Evolutionary conservation across 2,329 filamentous ascomycete genomes (phyloP), one percentile per base, ranked within the genome.

Genomic region (Geosmithia morbida): DNA sequence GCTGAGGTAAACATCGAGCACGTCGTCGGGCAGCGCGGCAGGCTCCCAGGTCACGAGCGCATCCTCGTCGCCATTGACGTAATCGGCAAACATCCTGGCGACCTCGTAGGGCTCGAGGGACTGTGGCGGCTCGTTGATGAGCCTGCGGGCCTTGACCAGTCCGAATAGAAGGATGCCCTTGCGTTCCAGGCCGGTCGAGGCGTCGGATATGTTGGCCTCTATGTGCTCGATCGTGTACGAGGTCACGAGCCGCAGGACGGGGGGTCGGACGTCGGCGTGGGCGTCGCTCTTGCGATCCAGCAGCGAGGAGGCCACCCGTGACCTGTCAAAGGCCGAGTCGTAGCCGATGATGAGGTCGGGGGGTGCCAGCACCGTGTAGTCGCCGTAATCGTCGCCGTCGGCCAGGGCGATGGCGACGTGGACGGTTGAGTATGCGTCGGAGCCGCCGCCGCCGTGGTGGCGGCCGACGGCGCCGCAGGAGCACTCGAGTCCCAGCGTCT

Each of bases 211-310:
- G 16, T 68, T 62, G 45, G 71, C 59, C 48, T 71, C 69, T 41
- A 79, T 65, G 49, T 80, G 76, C 56, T 80, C 75, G 39, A 79
- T 67, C 1, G 74, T 73, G 51, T 71, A 67, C 2, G 65, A 68
- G 6, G 66, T 70, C 5, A 72, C 68, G 5, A 79, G 63, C 0
- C 63, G 61, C 48, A 80, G 55, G 1, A 74, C 58, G n/a, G 54
- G 0, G 71, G 72, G 41, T 11, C 13, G 6, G 11, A 7, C 11
- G 33, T 11, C 11, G 33, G 6, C 33, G 33, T n/a, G n/a, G n/a
- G n/a, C n/a, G n/a, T n/a, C n/a, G n/a, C n/a, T n/a, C n/a, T n/a
- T n/a, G n/a, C n/a, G n/a, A 6, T n/a, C 18, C 26, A 37, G 18
- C n/a, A 10, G 16, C 55, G 52, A 1, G 48, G 48, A 1, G 52